Evolutionary conservation across 768 basidiomycete species (phyloP), one percentile per base, ranked within the genome.

Genomic region (Serendipita sp.): DNA sequence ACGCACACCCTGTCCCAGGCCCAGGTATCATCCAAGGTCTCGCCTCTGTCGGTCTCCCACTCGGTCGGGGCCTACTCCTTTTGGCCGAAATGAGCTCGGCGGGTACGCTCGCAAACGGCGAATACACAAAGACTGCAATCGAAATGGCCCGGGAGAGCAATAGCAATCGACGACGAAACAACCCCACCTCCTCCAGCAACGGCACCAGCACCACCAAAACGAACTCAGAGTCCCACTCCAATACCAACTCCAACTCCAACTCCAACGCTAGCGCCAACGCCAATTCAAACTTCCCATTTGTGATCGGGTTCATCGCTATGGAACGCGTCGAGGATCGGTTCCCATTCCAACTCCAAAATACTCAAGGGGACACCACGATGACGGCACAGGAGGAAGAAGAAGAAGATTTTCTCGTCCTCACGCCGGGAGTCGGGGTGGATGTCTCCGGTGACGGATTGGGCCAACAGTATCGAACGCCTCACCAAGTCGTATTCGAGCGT

Each of bases 51-150:
- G 96, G 96, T 45, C 74, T 85, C 7, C 90, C 93, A 0, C 80
- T 92, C 15, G 84, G 85, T 1, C 82, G 96, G 11, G 96, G 91
- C 0, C 81, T 98, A 16, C 78, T 99, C 53, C 79, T 99, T 44
- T 85, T 99, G 48, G 90, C 94, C 44, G 93, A 98, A 74, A 99
- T 99, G 96, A 92, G 89, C 70, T 90, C 89, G 30, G 83, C 83
- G 66, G 95, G 92, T 4, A 84, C 85, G 35, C 83, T 99, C 64
- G 87, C 94, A 1, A 81, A 79, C 2, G 93, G 91, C 5, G 70
- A 78, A 16, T 99, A 99, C 75, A 94, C 92, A 0, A 80, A 85
- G 65, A 81, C 83, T 46, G 86, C 94, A 0, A 85, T 97, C 48
- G 81, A 82, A 11, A 94, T 97, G 88, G 95, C 96, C 5, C 81